Evolutionary conservation across 306 rosid species (phyloP), one percentile per base, ranked within the genome.

Genomic region (Begonia loranthoides): DNA sequence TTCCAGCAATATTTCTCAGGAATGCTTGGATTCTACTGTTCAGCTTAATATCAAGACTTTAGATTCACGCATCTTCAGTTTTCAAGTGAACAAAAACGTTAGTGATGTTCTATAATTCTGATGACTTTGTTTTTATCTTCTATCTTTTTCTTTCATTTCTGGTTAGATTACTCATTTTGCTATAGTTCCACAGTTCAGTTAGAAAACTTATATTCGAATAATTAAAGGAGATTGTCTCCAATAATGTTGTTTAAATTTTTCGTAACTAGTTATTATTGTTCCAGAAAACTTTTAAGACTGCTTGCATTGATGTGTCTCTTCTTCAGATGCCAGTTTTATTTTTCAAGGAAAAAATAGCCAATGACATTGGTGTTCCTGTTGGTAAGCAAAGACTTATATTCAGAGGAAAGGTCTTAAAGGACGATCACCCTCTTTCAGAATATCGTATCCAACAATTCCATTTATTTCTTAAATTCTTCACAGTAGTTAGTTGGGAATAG

Each of bases 341-440:
- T 56, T 86, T 92, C 76, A 92, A 92, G 78, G 88, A 92, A 71
- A 80, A 83, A 76, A 78, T 92, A 66, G 94, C 93, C 2, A 59
- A 66, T 71, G 84, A 86, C 73, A 59, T 45, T 44, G 93, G 96
- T 52, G 65, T 92, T 41, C 99, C 99, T 22, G 88, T 79, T 60
- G 70, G 54, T 71, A 94, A 69, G 77, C 99, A 92, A 59, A 87
- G 99, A 10, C 71, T 92, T 54, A 92, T 92, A 28, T 92, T 92
- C 70, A 80, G 99, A 76, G 99, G 99, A 62, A 92, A 72, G 67
- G 99, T 92, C 57, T 75, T 92, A 55, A 92, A 86, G 75, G 99
- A 92, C 62, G 87, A 80, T 16, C 84, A 80, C 53, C 58, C 56
- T 47, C 96, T 92, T 57, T 80, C 94, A 24, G 88, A 86, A 34